phyloP scores from a whole-genome alignment of 805 yeast genomes.

The Wickerhamomyces rabaulensis region DNA sequence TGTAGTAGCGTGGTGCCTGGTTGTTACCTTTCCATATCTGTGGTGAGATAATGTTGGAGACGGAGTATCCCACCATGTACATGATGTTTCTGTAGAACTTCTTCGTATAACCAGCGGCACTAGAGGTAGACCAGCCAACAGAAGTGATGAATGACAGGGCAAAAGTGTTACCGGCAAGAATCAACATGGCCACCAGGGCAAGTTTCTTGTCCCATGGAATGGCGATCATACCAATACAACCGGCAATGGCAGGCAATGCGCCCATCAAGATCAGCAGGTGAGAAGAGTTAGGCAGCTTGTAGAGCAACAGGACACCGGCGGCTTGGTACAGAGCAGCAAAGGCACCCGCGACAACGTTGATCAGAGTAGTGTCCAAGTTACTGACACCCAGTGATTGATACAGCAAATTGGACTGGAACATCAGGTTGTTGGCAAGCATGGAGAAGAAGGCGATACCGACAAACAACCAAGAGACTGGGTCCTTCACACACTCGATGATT shows the following conservation, averaged over 20 bases:
- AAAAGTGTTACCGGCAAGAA: constrained; percentile 8
- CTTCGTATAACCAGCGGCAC: constrained; percentile 37
- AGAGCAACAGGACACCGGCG: constrained; percentile 31
- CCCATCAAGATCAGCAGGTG: not conserved
- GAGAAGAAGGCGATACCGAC: constrained; percentile 35
- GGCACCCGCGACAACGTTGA: constrained; percentile 52
- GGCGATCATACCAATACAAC: not conserved
- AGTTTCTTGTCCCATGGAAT: not conserved
- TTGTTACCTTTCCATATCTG: constrained; percentile 39
- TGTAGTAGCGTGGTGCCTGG: constrained; percentile 35
- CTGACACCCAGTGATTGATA: constrained; percentile 42
- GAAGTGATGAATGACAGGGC: constrained; percentile 23
- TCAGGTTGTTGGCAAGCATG: constrained; percentile 47
- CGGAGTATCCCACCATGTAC: constrained; percentile 32
- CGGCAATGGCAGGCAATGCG: not conserved
- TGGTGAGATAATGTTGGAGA: constrained; percentile 40
- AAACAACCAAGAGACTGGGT: constrained; percentile 43
- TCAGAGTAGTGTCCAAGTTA: constrained; percentile 40
- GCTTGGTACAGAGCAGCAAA: constrained; percentile 37
- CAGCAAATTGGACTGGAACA: constrained; percentile 47
- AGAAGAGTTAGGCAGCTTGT: constrained; percentile 18
- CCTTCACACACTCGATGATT: constrained; percentile 43
- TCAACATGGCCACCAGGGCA: not conserved
- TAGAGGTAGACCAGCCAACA: constrained; percentile 6
- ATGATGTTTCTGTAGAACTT: constrained; percentile 33